Evolutionary conservation across 306 rosid species (phyloP).

Genomic region (Neltuma alba): DNA sequence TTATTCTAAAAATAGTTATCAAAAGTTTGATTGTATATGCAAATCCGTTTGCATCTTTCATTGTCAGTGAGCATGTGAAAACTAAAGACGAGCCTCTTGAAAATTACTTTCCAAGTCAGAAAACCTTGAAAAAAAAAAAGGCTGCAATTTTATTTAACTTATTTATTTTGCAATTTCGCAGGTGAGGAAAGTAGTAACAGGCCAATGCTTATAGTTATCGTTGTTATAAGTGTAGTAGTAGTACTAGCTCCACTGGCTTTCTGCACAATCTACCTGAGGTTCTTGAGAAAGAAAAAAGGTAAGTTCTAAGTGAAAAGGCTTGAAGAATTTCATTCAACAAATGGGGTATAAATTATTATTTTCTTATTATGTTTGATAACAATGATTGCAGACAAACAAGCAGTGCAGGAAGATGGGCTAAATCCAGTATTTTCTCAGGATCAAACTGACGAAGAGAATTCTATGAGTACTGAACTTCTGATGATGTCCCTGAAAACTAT

Average conservation of each 20-base stretch:
- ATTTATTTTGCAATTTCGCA: conserved; percentile 26
- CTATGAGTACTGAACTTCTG: conserved; percentile 37
- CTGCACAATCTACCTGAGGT: conserved; percentile 35
- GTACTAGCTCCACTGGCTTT: conserved; percentile 19
- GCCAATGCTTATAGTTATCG: conserved; percentile 18
- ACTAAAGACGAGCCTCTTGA: not conserved
- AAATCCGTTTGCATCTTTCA: not conserved
- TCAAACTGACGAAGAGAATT: conserved; percentile 24
- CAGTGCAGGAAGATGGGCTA: conserved; percentile 22
- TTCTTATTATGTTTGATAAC: conserved; percentile 13
- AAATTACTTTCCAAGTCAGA: not conserved
- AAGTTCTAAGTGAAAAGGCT: not conserved
- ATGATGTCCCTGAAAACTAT: conserved; percentile 44
- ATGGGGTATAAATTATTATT: not conserved
- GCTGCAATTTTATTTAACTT: not conserved
- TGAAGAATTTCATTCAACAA: not conserved
- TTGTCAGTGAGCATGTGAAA: not conserved
- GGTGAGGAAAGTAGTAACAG: conserved; percentile 17
- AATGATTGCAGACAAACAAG: conserved; percentile 19
- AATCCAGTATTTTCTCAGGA: conserved; percentile 36
- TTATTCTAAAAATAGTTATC: no score
- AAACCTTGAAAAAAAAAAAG: not conserved
- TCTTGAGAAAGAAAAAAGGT: conserved; percentile 37
- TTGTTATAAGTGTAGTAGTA: conserved; percentile 9
- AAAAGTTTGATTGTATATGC: not conserved